These are phyloP conservation scores for Rhodocollybia butyracea DNA, from an alignment of 768 basidiomycete genomes.

Conservation along the genomic window DNA sequence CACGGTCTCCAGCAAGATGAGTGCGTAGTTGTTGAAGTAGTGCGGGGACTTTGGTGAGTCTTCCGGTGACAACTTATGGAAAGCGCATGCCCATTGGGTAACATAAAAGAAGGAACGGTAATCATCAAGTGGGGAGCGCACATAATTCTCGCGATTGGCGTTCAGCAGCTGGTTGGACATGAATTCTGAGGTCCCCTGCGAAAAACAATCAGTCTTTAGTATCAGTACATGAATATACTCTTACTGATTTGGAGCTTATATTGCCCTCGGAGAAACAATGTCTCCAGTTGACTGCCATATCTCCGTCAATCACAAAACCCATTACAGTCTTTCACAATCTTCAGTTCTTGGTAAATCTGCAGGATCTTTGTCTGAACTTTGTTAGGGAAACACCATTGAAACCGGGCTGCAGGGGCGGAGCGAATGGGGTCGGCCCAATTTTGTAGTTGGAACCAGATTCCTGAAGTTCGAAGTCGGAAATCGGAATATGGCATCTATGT, in stretches of 20 bases:
- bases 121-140: background rate
- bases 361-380: background rate
- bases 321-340: background rate
- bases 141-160: background rate
- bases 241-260: background rate
- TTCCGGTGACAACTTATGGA: background rate
- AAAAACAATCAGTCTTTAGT: background rate
- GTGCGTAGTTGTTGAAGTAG: background rate
- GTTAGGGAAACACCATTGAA: no score
- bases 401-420: no score
- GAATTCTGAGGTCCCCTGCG: background rate
- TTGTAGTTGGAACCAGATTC: no score
- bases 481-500: no score
- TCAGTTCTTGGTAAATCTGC: background rate
- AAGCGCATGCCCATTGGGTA: background rate
- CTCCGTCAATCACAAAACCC: slow-evolving; percentile 1
- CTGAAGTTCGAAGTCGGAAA: no score
- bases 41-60: background rate
- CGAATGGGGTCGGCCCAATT: no score
- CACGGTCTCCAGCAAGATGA: background rate
- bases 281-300: background rate
- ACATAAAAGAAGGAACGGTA: background rate
- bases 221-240: background rate
- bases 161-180: background rate
- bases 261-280: background rate